Evolutionary conservation across 352 stramenopile species (phyloP), one percentile per base, ranked within the genome.

Genomic region (Pythium chondricola): DNA sequence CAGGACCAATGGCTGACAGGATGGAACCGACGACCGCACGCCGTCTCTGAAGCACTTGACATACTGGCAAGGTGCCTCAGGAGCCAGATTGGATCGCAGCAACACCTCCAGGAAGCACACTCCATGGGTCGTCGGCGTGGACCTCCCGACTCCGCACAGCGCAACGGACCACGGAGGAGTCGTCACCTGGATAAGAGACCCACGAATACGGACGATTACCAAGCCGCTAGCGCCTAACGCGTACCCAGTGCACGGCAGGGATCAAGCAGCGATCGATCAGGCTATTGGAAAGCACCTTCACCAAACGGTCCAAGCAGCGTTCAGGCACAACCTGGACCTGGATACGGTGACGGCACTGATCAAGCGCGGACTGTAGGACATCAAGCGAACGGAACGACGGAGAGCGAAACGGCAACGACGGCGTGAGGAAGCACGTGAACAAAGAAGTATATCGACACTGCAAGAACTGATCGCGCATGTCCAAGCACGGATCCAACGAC

Each of bases 11-110:
- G n/a, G n/a, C n/a, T n/a, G n/a, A n/a, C n/a, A n/a, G n/a, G n/a
- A n/a, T n/a, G n/a, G n/a, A n/a, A n/a, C n/a, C n/a, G n/a, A n/a
- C n/a, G n/a, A n/a, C n/a, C n/a, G n/a, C n/a, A n/a, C n/a, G n/a
- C n/a, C n/a, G n/a, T n/a, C n/a, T n/a, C n/a, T n/a, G n/a, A n/a
- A n/a, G n/a, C n/a, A n/a, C n/a, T n/a, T 49, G 7, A 49, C 43
- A 9, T 49, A 44, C 14, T 44, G 30, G 41, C 26, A 51, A 36
- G 30, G 41, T 16, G 17, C 17, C 14, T 31, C 52, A 9, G 26
- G n/a, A 8, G 43, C 43, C 2, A 20, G 29, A 3, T 30, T 49
- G 3, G 43, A 49, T 17, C 29, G 43, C 18, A 18, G 27, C 27
- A 30, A 40, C 31, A 21, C 40, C 27, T 20, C 41, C 16, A 17